phyloP scores from a whole-genome alignment of 2,329 filamentous ascomycete species.

The Cordyceps cicadae region DNA sequence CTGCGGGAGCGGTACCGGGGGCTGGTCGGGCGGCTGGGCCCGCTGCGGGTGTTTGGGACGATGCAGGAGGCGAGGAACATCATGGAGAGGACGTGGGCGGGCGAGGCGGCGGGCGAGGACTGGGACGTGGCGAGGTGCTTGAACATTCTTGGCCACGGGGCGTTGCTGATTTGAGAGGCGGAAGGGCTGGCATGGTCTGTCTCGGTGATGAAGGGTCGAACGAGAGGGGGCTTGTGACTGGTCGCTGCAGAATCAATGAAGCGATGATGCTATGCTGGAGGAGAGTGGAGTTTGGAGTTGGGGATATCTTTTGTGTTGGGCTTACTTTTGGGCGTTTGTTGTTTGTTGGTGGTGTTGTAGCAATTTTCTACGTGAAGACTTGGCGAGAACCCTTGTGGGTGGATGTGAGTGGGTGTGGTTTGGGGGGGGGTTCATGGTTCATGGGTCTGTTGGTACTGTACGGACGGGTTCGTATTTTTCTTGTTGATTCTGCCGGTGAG shows the following conservation, averaged over 20 bases:
- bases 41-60: conserved; percentile 37
- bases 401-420: neutral
- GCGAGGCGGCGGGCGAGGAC: conserved; percentile 28
- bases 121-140: conserved; percentile 39
- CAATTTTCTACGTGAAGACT: too few species aligned
- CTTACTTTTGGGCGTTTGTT: too few species aligned
- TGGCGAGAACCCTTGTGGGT: neutral
- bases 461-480: neutral
- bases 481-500: neutral
- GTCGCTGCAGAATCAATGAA: neutral
- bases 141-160: conserved; percentile 30
- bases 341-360: neutral
- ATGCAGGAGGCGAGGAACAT: conserved; percentile 34
- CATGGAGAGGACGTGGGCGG: conserved; percentile 40
- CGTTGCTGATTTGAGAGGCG: conserved; percentile 27
- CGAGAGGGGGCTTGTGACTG: too few species aligned
- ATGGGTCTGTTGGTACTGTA: neutral
- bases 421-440: neutral
- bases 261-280: neutral
- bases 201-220: neutral
- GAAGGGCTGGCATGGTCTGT: neutral
- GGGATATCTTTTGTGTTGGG: too few species aligned
- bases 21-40: conserved; percentile 33
- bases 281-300: neutral
- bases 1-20: conserved; percentile 35